Conservation (phyloP, 1,284 basidiomycete species). For the Trichosporon ovoides region DNA sequence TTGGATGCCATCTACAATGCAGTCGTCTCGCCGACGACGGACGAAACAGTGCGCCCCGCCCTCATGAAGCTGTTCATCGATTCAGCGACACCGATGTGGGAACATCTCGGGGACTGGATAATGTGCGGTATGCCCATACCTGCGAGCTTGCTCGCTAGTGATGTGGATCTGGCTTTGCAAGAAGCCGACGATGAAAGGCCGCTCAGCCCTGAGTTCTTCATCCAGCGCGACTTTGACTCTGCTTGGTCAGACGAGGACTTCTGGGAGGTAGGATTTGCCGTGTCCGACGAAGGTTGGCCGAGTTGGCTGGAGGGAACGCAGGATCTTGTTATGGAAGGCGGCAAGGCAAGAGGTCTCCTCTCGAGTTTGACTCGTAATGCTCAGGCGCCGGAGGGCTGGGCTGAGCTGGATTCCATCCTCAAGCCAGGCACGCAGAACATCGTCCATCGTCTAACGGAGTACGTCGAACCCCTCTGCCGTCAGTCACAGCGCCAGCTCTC, state of each 20-base stretch:
- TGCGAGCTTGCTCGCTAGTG: conserved; percentile 18
- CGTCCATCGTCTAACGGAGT: conserved; percentile 49
- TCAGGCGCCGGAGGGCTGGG: conserved; percentile 32
- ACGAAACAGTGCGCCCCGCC: conserved; percentile 14
- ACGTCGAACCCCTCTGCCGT: conserved; percentile 59
- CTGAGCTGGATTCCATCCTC: conserved; percentile 10
- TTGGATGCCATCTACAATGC: conserved; percentile 60
- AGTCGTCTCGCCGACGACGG: conserved; percentile 49
- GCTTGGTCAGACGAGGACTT: conserved; percentile 66
- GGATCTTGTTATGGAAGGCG: conserved; percentile 60
- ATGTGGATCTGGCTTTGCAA: conserved; percentile 33
- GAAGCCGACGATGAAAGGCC: conserved; percentile 51
- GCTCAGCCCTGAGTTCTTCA: conserved; percentile 69
- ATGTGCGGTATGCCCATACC: conserved; percentile 61
- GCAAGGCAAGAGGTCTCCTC: conserved; percentile 72
- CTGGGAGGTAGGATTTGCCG: conserved; percentile 67
- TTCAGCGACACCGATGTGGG: conserved; percentile 67
- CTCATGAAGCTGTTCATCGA: conserved; percentile 61
- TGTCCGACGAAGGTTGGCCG: conserved; percentile 52
- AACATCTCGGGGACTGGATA: conserved; percentile 66
- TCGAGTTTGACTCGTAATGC: conserved; percentile 41
- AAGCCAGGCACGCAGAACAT: conserved; percentile 40
- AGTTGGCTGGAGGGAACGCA: conserved; percentile 45
- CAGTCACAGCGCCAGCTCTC: conserved; percentile 57
- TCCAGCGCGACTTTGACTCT: conserved; percentile 62